phyloP scores from a whole-genome alignment of 225 moss, liverwort and hornwort species.

The Thuidium tamariscinum region DNA sequence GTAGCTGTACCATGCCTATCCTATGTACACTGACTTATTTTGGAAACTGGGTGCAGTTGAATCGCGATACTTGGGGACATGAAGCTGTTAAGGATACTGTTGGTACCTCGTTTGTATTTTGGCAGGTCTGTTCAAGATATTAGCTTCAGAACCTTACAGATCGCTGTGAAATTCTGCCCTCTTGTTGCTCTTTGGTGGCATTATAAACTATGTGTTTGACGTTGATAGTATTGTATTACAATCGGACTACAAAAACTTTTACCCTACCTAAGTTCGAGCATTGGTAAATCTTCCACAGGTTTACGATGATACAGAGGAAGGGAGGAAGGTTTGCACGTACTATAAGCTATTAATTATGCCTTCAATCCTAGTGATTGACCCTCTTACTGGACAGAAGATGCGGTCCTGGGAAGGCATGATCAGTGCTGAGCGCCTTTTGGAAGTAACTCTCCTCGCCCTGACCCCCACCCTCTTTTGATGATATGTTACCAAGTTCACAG shows the following conservation, averaged over 20 bases:
- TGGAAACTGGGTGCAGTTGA: conserved; percentile 52
- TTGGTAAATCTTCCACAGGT: conserved; percentile 15
- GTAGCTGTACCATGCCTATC: neutral
- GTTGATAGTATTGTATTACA: neutral
- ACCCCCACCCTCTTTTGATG: neutral
- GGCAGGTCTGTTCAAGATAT: conserved; percentile 64
- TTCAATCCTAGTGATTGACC: conserved; percentile 86
- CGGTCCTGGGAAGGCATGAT: conserved; percentile 99
- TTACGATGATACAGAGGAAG: conserved; percentile 95
- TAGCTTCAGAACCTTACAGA: neutral
- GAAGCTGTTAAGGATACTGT: conserved; percentile 99
- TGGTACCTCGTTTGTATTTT: conserved; percentile 94
- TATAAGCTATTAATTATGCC: conserved; percentile 83
- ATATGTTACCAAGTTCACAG: neutral
- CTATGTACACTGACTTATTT: neutral
- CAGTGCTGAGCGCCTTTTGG: conserved; percentile 78
- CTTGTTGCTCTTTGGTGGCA: neutral
- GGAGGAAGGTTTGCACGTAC: conserved; percentile 92
- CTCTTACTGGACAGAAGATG: conserved; percentile 96
- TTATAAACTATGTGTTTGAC: neutral
- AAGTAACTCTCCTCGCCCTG: conserved; percentile 31
- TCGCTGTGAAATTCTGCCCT: neutral
- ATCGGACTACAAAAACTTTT: neutral
- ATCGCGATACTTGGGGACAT: conserved; percentile 99
- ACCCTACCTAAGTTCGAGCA: neutral